Conservation (phyloP, 352 stramenopile genomes). For the Globisporangium barbulae region DNA sequence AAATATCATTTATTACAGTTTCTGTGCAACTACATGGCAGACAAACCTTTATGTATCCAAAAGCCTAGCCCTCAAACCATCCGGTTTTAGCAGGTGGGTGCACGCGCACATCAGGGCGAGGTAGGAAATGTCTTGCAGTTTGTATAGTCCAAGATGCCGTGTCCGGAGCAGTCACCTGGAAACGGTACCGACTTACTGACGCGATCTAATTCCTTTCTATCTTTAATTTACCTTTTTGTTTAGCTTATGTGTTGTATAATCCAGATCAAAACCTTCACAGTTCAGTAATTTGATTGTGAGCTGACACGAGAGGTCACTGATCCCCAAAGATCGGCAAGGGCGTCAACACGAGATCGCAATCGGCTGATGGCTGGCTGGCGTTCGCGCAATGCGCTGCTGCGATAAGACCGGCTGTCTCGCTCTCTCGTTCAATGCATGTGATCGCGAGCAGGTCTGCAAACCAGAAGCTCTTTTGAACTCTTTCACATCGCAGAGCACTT, state of each 20-base stretch:
- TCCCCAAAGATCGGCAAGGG: background rate
- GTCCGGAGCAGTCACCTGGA: background rate
- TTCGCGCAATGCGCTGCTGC: no score
- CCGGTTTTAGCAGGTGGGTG: constrained; percentile 5
- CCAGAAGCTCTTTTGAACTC: no score
- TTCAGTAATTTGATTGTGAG: background rate
- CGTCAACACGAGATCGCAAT: background rate
- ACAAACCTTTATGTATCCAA: background rate
- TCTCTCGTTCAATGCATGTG: background rate
- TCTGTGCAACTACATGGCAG: no score
- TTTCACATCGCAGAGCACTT: no score
- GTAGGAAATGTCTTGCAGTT: background rate
- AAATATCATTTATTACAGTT: background rate
- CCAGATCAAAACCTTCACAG: no score
- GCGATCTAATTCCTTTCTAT: background rate
- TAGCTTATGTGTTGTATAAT: no score
- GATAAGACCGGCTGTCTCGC: background rate
- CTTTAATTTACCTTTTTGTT: no score
- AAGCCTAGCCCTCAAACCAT: background rate
- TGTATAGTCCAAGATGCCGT: constrained; percentile 1
- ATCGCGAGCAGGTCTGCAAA: background rate
- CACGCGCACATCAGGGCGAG: background rate
- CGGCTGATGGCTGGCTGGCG: background rate
- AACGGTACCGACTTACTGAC: constrained; percentile 1
- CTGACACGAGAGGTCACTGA: background rate